phyloP scores from a whole-genome alignment of 192 early-diverging fungal genomes.

The Borealophlyctis nickersoniae region DNA sequence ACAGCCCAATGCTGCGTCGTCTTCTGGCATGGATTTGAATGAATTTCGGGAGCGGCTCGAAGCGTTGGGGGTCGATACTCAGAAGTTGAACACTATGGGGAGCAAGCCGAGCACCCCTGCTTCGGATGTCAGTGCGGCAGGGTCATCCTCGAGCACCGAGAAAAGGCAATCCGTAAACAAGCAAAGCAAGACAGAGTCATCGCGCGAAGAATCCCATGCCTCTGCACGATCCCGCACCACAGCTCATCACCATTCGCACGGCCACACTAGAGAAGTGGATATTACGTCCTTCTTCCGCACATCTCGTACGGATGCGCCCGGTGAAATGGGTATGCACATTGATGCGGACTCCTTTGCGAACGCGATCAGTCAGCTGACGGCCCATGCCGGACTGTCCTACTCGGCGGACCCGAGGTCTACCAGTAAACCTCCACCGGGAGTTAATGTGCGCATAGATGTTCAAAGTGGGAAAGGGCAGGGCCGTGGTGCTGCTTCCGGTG shows the following conservation, averaged over 20 bases:
- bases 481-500: not conserved
- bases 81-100: not conserved
- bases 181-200: too few species aligned
- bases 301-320: not conserved
- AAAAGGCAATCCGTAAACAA: too few species aligned
- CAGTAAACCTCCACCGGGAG: not conserved
- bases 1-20: too few species aligned
- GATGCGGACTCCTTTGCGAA: slow-evolving; percentile 15
- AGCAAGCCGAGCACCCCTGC: not conserved
- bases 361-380: slow-evolving; percentile 21
- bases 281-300: slow-evolving; percentile 13
- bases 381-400: slow-evolving; percentile 1
- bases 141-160: too few species aligned
- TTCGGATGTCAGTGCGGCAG: not conserved
- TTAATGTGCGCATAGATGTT: slow-evolving; percentile 13
- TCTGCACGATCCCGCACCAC: not conserved
- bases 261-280: slow-evolving; percentile 11
- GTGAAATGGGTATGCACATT: slow-evolving; percentile 14
- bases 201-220: too few species aligned
- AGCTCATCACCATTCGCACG: not conserved
- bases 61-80: not conserved
- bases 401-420: not conserved
- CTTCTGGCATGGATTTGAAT: not conserved
- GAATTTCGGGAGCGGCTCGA: not conserved
- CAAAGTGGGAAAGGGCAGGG: not conserved